Evolutionary conservation across 2,329 filamentous ascomycete genomes (phyloP).

Genomic region (Cordyceps javanica): DNA sequence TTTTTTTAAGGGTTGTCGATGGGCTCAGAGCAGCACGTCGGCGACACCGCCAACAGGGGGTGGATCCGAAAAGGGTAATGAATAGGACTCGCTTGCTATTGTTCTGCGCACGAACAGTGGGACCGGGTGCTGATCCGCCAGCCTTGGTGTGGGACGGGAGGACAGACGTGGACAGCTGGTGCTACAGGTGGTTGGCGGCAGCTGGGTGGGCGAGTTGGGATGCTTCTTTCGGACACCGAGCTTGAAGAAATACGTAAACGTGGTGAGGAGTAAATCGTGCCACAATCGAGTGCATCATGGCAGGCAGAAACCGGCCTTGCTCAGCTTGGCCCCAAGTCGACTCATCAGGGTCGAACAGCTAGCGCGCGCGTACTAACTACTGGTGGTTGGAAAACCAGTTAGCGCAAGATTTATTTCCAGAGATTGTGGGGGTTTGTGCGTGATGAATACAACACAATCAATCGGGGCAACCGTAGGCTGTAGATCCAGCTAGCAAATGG

Average conservation of each 20-base stretch:
- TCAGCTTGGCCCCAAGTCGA: background rate
- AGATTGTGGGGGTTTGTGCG: slow-evolving; percentile 3
- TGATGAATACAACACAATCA: slow-evolving; percentile 7
- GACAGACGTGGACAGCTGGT: background rate
- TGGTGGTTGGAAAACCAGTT: too few species aligned
- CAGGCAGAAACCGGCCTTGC: background rate
- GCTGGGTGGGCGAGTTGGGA: background rate
- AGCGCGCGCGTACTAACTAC: too few species aligned
- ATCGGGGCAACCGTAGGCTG: background rate
- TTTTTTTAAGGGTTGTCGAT: background rate
- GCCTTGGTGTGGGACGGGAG: background rate
- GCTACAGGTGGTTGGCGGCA: background rate
- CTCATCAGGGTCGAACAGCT: background rate
- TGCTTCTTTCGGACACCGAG: background rate
- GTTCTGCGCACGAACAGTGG: slow-evolving; percentile 11
- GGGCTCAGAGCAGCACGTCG: background rate
- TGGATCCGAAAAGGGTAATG: slow-evolving; percentile 12
- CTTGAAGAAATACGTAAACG: background rate
- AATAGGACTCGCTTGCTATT: slow-evolving; percentile 14
- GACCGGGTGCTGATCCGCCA: slow-evolving; percentile 7
- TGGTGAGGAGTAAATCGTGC: background rate
- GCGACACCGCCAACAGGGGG: background rate
- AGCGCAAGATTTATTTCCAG: slow-evolving; percentile 5
- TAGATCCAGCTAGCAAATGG: background rate
- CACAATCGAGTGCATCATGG: background rate